Conservation (phyloP, 495 filamentous ascomycete species). For the Penicillium simplicissimum region DNA sequence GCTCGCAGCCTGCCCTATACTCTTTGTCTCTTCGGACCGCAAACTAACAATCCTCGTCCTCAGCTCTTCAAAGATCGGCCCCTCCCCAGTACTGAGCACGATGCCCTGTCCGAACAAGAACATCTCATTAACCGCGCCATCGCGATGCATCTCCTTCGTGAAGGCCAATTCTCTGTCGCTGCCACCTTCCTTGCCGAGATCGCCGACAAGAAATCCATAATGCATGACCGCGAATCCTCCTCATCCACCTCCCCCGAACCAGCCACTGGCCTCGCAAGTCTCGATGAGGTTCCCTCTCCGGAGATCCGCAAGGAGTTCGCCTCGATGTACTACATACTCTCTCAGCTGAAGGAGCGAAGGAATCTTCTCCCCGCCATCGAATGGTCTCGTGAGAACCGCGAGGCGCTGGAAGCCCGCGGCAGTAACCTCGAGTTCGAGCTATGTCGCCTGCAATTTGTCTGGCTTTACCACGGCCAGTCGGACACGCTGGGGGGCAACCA, state of each 20-base stretch:
- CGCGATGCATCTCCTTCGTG: constrained; percentile 91
- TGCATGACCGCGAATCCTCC: constrained; percentile 13
- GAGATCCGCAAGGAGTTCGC: constrained; percentile 77
- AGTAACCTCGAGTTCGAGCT: constrained; percentile 96
- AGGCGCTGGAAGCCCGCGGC: constrained; percentile 73
- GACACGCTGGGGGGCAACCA: constrained; percentile 20
- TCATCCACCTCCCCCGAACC: constrained; percentile 18
- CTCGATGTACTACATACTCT: constrained; percentile 87
- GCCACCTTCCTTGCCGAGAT: constrained; percentile 70
- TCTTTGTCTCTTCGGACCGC: background rate
- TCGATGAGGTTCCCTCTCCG: constrained; percentile 60
- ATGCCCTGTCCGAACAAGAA: constrained; percentile 74
- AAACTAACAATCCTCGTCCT: background rate
- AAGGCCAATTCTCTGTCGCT: constrained; percentile 89
- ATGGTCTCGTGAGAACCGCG: constrained; percentile 75
- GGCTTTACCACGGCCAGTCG: constrained; percentile 64
- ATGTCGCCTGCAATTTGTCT: constrained; percentile 80
- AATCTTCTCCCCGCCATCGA: constrained; percentile 81
- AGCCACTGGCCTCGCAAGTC: constrained; percentile 36
- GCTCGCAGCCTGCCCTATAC: background rate
- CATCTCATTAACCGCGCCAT: constrained; percentile 87
- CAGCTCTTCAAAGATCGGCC: constrained; percentile 77
- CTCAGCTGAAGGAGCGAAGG: constrained; percentile 64
- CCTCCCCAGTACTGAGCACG: constrained; percentile 73
- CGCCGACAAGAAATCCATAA: constrained; percentile 31